Evolutionary conservation across 352 stramenopile species (phyloP), one percentile per base, ranked within the genome.

Genomic region (Thalassiosira exigua): DNA sequence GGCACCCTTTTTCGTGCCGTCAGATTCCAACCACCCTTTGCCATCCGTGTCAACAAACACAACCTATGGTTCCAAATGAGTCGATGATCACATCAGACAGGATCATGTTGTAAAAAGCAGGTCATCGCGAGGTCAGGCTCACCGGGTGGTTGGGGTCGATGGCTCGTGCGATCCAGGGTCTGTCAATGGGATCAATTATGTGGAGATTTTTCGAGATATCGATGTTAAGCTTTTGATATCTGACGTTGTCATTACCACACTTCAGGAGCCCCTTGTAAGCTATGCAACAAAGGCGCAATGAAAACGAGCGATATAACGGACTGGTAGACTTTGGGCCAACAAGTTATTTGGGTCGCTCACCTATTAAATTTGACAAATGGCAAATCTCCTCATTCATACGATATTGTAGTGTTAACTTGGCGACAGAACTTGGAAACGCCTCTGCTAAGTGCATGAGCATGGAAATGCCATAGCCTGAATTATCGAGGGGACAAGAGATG

Each of bases 301-400:
- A 2, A 9, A 54, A 56, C 44, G 22, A 53, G 21, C 14, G 44
- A 17, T 44, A 36, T n/a, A n/a, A n/a, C n/a, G n/a, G n/a, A n/a
- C n/a, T n/a, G n/a, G n/a, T n/a, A n/a, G n/a, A n/a, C n/a, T n/a
- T n/a, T n/a, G n/a, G n/a, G n/a, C n/a, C n/a, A n/a, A n/a, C n/a
- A n/a, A n/a, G n/a, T n/a, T n/a, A n/a, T n/a, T n/a, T n/a, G n/a
- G n/a, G n/a, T n/a, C 36, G 7, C 36, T 60, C 52, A 81, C 72
- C 72, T 51, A 98, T 84, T 12, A 93, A 90, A 87, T 99, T 99
- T 26, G 93, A 96, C 5, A 99, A 54, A 42, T 94, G 69, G 90
- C 98, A 98, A 58, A 99, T 98, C 50, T 98, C 90, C 36, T 87
- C 81, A 79, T 98, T 97, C 97, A 99, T 99, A 48, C 97, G 94